Conservation (phyloP, 495 filamentous ascomycete genomes). For the Xylaria acuta region DNA sequence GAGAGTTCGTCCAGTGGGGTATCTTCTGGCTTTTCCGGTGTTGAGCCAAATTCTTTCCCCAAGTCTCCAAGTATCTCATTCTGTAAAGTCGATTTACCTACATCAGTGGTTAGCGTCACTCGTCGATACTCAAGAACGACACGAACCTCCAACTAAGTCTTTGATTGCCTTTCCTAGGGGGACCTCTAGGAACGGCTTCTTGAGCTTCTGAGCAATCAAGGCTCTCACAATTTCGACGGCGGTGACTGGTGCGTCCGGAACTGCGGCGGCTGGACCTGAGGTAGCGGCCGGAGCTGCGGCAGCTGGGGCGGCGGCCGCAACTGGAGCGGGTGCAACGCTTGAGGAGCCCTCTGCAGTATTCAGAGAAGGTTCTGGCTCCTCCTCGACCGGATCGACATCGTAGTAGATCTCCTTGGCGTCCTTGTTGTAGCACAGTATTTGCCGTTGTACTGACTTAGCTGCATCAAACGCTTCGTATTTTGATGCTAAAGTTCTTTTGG, state of each 20-base stretch:
- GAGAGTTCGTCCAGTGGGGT: slow-evolving; percentile 94
- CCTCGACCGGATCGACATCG: slow-evolving; percentile 93
- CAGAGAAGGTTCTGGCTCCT: slow-evolving; percentile 72
- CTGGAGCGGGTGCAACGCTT: slow-evolving; percentile 55
- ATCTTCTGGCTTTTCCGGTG: slow-evolving; percentile 98
- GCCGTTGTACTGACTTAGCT: slow-evolving; percentile 90
- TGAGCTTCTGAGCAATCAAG: slow-evolving; percentile 97
- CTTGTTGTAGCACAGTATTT: slow-evolving; percentile 99
- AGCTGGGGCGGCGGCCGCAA: slow-evolving; percentile 58
- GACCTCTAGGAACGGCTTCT: slow-evolving; percentile 88
- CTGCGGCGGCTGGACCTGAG: slow-evolving; percentile 85
- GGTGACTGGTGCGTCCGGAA: slow-evolving; percentile 84
- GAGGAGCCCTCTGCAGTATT: slow-evolving; percentile 51
- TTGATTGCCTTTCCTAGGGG: slow-evolving; percentile 98
- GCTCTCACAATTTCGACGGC: slow-evolving; percentile 89
- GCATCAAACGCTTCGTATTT: slow-evolving; percentile 99
- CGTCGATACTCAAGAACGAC: not conserved
- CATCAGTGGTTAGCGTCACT: slow-evolving; percentile 21
- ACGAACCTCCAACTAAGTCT: slow-evolving; percentile 94
- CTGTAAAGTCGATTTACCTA: slow-evolving; percentile 96
- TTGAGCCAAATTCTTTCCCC: slow-evolving; percentile 97
- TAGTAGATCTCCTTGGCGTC: slow-evolving; percentile 99
- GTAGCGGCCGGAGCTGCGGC: slow-evolving; percentile 68
- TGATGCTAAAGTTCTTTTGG: slow-evolving; percentile 90
- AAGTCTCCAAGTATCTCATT: slow-evolving; percentile 96